Evolutionary conservation across 164 flowering plant genomes (phyloP), one percentile per base, ranked within the genome.

Genomic region (Hamamelis virginiana): DNA sequence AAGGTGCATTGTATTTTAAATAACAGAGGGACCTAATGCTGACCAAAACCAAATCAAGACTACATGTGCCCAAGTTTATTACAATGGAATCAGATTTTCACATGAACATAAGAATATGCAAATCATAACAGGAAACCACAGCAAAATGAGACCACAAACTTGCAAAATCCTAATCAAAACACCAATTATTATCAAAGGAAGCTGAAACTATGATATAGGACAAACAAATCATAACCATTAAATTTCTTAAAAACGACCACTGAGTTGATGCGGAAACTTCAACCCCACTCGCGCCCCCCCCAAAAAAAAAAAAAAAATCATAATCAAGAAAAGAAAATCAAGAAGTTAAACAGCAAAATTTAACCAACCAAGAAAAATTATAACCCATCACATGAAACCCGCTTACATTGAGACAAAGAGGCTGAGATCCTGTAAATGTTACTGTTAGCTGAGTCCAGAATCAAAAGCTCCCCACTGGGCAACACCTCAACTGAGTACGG

Each of bases 391-490:
- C 47, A 28, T 21, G 22, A 22, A 51, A 43, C 5, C 25, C 58
- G 79, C 98, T 87, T 82, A 91, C 98, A 90, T 33, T 80, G 80
- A 48, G 97, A 91, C 70, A 95, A 77, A 33, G 97, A 87, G 2
- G 88, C 66, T 1, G 94, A 86, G 70, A 95, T 89, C 88, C 73
- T 86, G 81, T 92, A 90, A 46, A 92, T 72, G 76, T 95, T 92
- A 74, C 92, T 95, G 61, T 90, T 92, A 65, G 83, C 87, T 66
- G 97, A 92, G 64, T 92, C 99, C 80, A 95, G 73, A 74, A 95
- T 78, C 67, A 95, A 83, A 80, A 92, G 88, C 79, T 92, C 97
- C 46, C 99, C 99, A 75, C 69, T 80, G 3, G 94, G 83, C 69
- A 84, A 77, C 23, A 90, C 82, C 79, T 91, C 91, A 64, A 95